Evolutionary conservation across 352 stramenopile genomes (phyloP), one percentile per base, ranked within the genome.

Genomic region (Phytopythium boreale): DNA sequence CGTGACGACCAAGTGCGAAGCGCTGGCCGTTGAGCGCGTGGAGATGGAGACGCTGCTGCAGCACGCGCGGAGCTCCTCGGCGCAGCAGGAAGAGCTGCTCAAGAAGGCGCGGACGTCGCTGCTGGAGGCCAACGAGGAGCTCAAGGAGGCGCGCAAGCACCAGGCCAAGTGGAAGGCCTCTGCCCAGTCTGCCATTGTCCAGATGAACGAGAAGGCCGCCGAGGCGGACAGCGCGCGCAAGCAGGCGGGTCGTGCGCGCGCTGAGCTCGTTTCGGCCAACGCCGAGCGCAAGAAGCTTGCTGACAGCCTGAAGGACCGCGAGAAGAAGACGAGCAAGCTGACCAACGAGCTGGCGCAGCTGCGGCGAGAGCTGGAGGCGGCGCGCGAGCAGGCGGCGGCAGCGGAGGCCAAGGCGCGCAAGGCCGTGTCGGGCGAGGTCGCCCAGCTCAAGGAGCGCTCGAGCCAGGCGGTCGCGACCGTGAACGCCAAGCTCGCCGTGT

Each of bases 141-240:
- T 93, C 8, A 91, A 93, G 70, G 75, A 86, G n/a, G 71, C 80
- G 15, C 82, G 74, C n/a, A 76, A 76, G 6, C 79, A 84, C 63
- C 69, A 75, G 10, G 60, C 84, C 34, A 93, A 93, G 69, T 91
- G 82, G 82, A 93, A 93, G 64, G 77, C 75, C 64, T 87, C 81
- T 24, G 72, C 81, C 1, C 77, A 90, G 63, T 71, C 67, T 12
- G 82, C 84, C 15, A 91, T 88, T 61, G 74, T 67, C 11, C 61
- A 85, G 29, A 71, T 88, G 63, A 83, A 76, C 19, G 84, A 88
- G 60, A 93, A 91, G 73, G 76, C 75, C 24, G 68, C 77, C 1
- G 84, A 93, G 41, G 78, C 79, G 26, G 84, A 93, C 37, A 88
- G 74, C 59, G 74, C 77, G 4, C 74, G 70, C 56, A 93, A 89